Percentiles rank a stretch among this genome's conserved stretches.
phyloP scores from a whole-genome alignment of 2,329 filamentous ascomycete species.

The Xylariaceae sp. region DNA sequence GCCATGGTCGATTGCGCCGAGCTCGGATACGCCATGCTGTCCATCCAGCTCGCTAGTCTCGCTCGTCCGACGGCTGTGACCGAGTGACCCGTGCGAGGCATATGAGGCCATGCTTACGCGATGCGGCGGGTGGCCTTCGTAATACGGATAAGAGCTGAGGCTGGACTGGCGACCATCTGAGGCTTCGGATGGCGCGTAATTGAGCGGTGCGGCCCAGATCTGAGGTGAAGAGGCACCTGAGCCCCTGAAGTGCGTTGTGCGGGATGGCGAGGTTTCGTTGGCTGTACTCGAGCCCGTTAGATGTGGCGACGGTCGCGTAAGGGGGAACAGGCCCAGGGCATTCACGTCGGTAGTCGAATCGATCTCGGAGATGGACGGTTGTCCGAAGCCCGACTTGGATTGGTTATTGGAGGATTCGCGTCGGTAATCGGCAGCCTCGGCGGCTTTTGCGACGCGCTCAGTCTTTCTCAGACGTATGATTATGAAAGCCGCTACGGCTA shows the following conservation, averaged over 20 bases:
- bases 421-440: constrained; percentile 33
- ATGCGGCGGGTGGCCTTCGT: constrained; percentile 25
- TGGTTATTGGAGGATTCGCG: constrained; percentile 32
- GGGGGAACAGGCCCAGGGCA: constrained; percentile 32
- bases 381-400: constrained; percentile 35
- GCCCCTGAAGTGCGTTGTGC: constrained; percentile 18
- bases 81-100: constrained; percentile 18
- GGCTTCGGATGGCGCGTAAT: constrained; percentile 16
- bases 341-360: constrained; percentile 40
- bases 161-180: constrained; percentile 28
- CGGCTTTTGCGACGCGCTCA: constrained; percentile 35
- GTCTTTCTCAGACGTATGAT: constrained; percentile 46
- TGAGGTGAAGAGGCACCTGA: constrained; percentile 24
- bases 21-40: constrained; percentile 34
- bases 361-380: constrained; percentile 39
- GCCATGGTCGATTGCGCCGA: constrained; percentile 30
- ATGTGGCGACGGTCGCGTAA: constrained; percentile 22
- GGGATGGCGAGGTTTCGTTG: constrained; percentile 16
- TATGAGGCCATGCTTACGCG: constrained; percentile 28
- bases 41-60: constrained; percentile 39
- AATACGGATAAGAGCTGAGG: constrained; percentile 23
- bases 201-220: constrained; percentile 19
- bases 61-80: constrained; percentile 39
- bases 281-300: constrained; percentile 15
- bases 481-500: constrained; percentile 44